phyloP scores from a whole-genome alignment of 2,329 filamentous ascomycete genomes.

The Arthrobotrys musiformis region DNA sequence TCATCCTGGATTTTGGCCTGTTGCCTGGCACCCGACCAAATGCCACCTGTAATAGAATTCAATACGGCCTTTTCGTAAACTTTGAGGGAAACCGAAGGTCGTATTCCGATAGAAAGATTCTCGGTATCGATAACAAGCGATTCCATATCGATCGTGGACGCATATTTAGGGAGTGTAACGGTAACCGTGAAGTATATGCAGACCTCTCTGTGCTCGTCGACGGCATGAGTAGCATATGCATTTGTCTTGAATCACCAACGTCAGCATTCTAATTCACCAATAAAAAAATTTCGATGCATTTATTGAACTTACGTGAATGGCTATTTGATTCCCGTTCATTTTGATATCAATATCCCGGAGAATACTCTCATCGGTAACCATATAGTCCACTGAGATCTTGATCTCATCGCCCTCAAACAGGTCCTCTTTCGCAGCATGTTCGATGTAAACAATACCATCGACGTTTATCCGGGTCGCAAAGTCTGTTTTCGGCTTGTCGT shows the following conservation, averaged over 20 bases:
- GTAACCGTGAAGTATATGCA: slow-evolving; percentile 45
- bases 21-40: slow-evolving; percentile 36
- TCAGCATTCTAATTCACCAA: background rate
- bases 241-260: slow-evolving; percentile 19
- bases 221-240: slow-evolving; percentile 18
- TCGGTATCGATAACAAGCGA: slow-evolving; percentile 39
- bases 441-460: slow-evolving; percentile 33
- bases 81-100: slow-evolving; percentile 39
- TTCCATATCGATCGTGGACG: slow-evolving; percentile 20
- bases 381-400: slow-evolving; percentile 38
- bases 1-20: slow-evolving; percentile 46
- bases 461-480: slow-evolving; percentile 27
- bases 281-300: background rate
- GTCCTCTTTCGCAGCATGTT: slow-evolving; percentile 34
- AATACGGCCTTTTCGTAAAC: slow-evolving; percentile 48
- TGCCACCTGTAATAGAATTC: slow-evolving; percentile 28
- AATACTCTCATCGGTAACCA: slow-evolving; percentile 40
- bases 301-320: slow-evolving; percentile 23
- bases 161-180: slow-evolving; percentile 34
- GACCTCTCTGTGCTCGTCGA: slow-evolving; percentile 22
- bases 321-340: slow-evolving; percentile 18
- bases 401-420: slow-evolving; percentile 36
- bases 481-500: slow-evolving; percentile 11
- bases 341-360: slow-evolving; percentile 34
- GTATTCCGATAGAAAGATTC: slow-evolving; percentile 19